phyloP scores from a whole-genome alignment of 2,329 filamentous ascomycete genomes.

The Setomelanomma holmii region DNA sequence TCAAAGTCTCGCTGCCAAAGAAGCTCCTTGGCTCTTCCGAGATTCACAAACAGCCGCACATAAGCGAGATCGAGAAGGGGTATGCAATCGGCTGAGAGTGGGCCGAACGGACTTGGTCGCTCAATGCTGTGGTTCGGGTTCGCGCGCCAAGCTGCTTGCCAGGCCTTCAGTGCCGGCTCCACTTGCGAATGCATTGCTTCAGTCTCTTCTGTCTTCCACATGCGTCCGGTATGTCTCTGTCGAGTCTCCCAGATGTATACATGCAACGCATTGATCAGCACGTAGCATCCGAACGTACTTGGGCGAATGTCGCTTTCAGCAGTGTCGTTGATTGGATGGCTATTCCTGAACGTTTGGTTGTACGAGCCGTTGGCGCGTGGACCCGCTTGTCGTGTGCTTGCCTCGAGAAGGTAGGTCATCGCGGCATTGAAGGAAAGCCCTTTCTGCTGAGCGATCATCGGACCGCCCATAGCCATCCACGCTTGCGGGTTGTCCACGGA shows the following conservation, averaged over 20 bases:
- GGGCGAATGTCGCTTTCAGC: conserved; percentile 72
- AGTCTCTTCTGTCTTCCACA: conserved; percentile 91
- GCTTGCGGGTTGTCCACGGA: conserved; percentile 80
- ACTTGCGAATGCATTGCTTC: conserved; percentile 97
- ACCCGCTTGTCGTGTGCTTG: conserved; percentile 68
- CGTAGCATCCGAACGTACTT: conserved; percentile 89
- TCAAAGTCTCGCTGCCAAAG: conserved; percentile 96
- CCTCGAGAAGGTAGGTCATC: conserved; percentile 78
- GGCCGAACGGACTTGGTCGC: conserved; percentile 83
- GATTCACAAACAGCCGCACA: conserved; percentile 88
- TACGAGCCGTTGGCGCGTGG: conserved; percentile 45
- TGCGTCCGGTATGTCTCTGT: conserved; percentile 83
- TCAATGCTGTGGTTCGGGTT: conserved; percentile 86
- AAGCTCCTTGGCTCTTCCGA: conserved; percentile 89
- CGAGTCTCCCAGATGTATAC: conserved; percentile 99
- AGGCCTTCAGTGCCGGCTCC: conserved; percentile 89
- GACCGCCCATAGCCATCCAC: conserved; percentile 80
- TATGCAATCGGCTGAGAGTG: conserved; percentile 88
- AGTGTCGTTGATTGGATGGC: conserved; percentile 56
- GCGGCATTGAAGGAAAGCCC: conserved; percentile 82
- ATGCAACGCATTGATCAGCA: conserved; percentile 92
- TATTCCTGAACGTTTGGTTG: conserved; percentile 59
- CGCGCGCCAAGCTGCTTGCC: conserved; percentile 90
- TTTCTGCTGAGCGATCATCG: conserved; percentile 71
- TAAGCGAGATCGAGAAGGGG: conserved; percentile 91